Evolutionary conservation across 805 yeast species (phyloP).

Genomic region (Hanseniaspora thailandica): DNA sequence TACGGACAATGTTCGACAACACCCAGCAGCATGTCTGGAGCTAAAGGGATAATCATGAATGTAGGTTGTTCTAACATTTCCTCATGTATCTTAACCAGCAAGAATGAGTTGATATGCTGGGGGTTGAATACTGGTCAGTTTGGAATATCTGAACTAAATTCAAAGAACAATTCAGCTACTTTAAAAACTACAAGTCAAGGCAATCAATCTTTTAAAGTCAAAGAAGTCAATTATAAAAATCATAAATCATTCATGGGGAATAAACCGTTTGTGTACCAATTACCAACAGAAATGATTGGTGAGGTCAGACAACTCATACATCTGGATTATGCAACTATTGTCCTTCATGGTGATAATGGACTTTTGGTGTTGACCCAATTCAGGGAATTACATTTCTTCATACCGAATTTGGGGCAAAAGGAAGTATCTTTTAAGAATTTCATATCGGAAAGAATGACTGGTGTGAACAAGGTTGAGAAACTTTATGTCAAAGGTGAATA

Average conservation of each 20-base stretch:
- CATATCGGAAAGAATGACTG: constrained; percentile 18
- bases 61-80: constrained; percentile 58
- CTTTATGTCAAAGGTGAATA: constrained; percentile 26
- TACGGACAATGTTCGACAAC: constrained; percentile 39
- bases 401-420: constrained; percentile 22
- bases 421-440: constrained; percentile 21
- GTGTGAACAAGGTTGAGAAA: constrained; percentile 23
- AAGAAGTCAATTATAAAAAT: constrained; percentile 33
- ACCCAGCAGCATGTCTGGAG: constrained; percentile 18
- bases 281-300: constrained; percentile 10
- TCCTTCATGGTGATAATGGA: constrained; percentile 46
- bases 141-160: constrained; percentile 38
- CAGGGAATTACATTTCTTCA: constrained; percentile 43
- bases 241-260: constrained; percentile 28
- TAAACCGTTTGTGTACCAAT: constrained; percentile 16
- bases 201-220: background rate
- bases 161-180: constrained; percentile 29
- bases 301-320: constrained; percentile 46
- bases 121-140: constrained; percentile 76
- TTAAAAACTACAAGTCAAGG: background rate
- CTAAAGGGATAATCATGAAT: constrained; percentile 26
- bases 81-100: constrained; percentile 44
- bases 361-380: constrained; percentile 51
- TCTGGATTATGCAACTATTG: constrained; percentile 58
- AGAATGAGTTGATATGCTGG: constrained; percentile 49